Conservation (phyloP, 208 protist species). For the Leishmania martiniquensis region DNA sequence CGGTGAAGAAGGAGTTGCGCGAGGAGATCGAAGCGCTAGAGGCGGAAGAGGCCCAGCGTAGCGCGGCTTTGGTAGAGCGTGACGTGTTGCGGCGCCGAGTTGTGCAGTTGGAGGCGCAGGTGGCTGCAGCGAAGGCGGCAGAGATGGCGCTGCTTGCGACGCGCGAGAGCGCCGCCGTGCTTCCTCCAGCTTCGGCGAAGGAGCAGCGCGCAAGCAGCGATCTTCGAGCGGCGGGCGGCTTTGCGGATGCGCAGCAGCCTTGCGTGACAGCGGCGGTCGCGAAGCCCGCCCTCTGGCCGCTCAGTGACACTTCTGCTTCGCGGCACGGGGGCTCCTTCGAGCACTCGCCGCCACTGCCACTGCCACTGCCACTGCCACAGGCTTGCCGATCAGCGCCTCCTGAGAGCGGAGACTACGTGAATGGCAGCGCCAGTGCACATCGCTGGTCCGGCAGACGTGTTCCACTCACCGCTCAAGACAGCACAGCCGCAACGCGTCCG, state of each 20-base stretch:
- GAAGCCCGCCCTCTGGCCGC: background rate
- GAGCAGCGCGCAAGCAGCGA: background rate
- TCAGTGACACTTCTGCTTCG: background rate
- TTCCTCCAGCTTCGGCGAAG: background rate
- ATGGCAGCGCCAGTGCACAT: background rate
- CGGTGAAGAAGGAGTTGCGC: constrained; percentile 12
- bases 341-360: background rate
- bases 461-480: background rate
- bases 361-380: background rate
- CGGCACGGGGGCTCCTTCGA: background rate
- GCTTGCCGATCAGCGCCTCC: background rate
- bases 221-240: background rate
- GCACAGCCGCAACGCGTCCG: background rate
- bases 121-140: constrained; percentile 21
- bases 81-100: constrained; percentile 25
- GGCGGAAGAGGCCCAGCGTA: constrained; percentile 10
- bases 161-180: background rate
- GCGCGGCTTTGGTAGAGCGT: constrained; percentile 10
- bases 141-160: constrained; percentile 17
- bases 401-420: background rate
- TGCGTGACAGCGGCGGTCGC: background rate
- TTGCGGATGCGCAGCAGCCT: background rate
- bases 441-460: constrained; percentile 22
- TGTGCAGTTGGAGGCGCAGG: constrained; percentile 25
- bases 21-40: constrained; percentile 26